Evolutionary conservation across 1,284 basidiomycete species (phyloP), one percentile per base, ranked within the genome.

Genomic region (Cerioporus squamosus): DNA sequence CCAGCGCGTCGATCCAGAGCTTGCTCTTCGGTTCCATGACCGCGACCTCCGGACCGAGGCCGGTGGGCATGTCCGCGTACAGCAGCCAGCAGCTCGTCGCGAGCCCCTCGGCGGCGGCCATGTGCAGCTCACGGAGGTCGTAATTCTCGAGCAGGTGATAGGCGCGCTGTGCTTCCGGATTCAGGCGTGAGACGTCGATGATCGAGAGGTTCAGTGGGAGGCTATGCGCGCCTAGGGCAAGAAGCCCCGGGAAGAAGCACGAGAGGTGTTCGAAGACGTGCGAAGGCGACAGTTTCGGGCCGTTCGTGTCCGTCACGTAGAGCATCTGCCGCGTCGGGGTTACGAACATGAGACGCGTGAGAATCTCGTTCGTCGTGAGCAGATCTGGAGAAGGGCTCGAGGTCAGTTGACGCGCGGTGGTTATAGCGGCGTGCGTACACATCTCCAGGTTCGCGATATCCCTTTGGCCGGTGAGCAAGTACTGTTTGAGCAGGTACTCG

Each of bases 401-500:
- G n/a, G 26, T 24, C 31, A 20, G 20, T 18, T 18, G 18, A 10
- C 18, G 44, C 15, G 33, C 29, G 40, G 50, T 51, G 43, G 23
- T 23, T 22, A 47, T 3, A 42, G 15, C 20, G 49, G 44, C 38
- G 43, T 44, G 56, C 22, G 20, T 73, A 91, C 89, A 91, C 75
- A 89, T 79, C 64, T 88, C 81, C 4, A 86, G 76, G 60, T 81
- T 83, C 24, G 74, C 74, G 62, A 75, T 79, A 66, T 91, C 87
- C 3, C 81, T 79, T 62, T 81, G 77, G 17, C 78, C 83, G 5
- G 86, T 87, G 18, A 90, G 76, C 10, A 91, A 73, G 70, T 84
- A 90, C 58, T 88, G 84, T 66, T 92, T 92, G 39, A 92, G 78
- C 20, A 90, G 79, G 66, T 92, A 92, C 69, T 93, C 90, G 57